These are phyloP conservation scores for Podospora didyma DNA, from an alignment of 495 filamentous ascomycete species.

Conservation along the genomic window DNA sequence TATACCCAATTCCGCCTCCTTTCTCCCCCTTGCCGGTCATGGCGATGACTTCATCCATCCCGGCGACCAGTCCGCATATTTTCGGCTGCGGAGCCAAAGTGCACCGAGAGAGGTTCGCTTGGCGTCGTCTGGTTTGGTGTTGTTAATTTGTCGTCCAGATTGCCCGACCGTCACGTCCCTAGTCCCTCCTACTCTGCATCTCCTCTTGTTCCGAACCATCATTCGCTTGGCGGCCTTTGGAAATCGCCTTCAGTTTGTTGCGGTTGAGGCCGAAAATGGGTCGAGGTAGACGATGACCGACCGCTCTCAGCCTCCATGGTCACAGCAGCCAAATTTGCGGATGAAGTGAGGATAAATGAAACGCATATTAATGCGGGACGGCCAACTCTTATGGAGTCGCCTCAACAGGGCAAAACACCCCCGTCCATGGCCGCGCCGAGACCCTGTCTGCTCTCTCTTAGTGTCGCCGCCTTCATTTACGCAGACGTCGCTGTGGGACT, in stretches of 20 bases:
- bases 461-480: conserved; percentile 8
- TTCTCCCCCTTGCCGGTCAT: not conserved
- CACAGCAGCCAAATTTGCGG: conserved; percentile 41
- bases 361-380: conserved; percentile 40
- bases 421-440: conserved; percentile 17
- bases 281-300: conserved; percentile 12
- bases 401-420: conserved; percentile 15
- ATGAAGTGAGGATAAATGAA: conserved; percentile 50
- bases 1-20: conserved; percentile 25
- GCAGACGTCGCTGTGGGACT: conserved; percentile 7
- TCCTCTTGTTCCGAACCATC: conserved; percentile 9
- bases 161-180: conserved; percentile 9
- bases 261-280: conserved; percentile 8
- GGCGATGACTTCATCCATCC: conserved; percentile 9
- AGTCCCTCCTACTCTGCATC: conserved; percentile 5
- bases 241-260: conserved; percentile 8
- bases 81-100: conserved; percentile 23
- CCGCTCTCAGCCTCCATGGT: conserved; percentile 22
- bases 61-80: conserved; percentile 11
- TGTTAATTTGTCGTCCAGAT: conserved; percentile 27
- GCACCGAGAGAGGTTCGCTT: conserved; percentile 15
- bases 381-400: conserved; percentile 28
- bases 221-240: conserved; percentile 11
- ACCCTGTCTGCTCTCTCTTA: conserved; percentile 8
- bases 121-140: conserved; percentile 21